phyloP scores from a whole-genome alignment of 2,329 filamentous ascomycete species.

The Celoporthe dispersa region DNA sequence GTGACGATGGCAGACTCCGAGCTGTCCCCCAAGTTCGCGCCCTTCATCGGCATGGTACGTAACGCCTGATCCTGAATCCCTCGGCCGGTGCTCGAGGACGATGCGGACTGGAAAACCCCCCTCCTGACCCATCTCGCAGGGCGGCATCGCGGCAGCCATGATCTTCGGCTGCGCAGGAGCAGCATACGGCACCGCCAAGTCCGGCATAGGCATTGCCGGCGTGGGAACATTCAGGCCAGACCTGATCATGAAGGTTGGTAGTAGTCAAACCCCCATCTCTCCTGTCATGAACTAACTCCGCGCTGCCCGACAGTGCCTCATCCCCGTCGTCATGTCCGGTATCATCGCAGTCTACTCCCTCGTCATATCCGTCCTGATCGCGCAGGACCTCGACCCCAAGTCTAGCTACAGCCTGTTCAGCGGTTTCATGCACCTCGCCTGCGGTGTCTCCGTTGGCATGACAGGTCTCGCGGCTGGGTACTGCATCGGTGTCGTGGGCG shows the following conservation, averaged over 20 bases:
- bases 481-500: slow-evolving; percentile 93
- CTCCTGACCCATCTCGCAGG: slow-evolving; percentile 51
- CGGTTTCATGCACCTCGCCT: slow-evolving; percentile 91
- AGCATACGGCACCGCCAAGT: slow-evolving; percentile 86
- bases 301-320: slow-evolving; percentile 65
- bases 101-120: neutral
- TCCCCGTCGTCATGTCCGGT: slow-evolving; percentile 96
- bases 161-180: slow-evolving; percentile 81
- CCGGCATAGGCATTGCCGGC: slow-evolving; percentile 84
- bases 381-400: slow-evolving; percentile 79
- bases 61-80: slow-evolving; percentile 10
- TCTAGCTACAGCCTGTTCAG: slow-evolving; percentile 82
- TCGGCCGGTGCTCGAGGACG: neutral
- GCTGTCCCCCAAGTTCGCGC: slow-evolving; percentile 78
- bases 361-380: slow-evolving; percentile 95
- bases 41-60: slow-evolving; percentile 86
- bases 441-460: slow-evolving; percentile 87
- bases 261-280: slow-evolving; percentile 26
- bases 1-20: slow-evolving; percentile 59
- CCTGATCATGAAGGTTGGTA: slow-evolving; percentile 83
- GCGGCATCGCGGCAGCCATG: slow-evolving; percentile 80
- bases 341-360: slow-evolving; percentile 98
- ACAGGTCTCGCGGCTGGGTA: slow-evolving; percentile 94
- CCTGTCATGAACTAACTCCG: slow-evolving; percentile 7
- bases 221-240: slow-evolving; percentile 85